phyloP scores from a whole-genome alignment of 202 grass and related monocot species.

The Panicum hallii region DNA sequence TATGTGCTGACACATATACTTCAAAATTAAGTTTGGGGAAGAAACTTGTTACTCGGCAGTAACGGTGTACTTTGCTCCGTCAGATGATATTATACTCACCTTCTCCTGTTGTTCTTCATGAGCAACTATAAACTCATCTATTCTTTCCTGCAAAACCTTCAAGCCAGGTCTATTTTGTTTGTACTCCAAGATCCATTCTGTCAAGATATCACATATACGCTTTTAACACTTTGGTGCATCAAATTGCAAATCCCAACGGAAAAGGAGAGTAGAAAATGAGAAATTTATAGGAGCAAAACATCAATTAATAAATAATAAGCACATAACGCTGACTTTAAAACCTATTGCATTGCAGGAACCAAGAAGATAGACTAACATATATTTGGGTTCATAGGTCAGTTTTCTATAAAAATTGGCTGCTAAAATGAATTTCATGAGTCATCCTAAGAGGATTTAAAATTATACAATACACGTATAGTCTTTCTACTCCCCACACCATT shows the following conservation, averaged over 20 bases:
- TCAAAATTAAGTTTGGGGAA: constrained; percentile 22
- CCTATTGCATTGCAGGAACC: neutral
- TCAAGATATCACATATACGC: constrained; percentile 44
- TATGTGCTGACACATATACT: neutral
- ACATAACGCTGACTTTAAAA: constrained; percentile 1
- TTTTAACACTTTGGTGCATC: constrained; percentile 22
- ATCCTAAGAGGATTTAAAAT: neutral
- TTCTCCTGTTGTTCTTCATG: constrained; percentile 83
- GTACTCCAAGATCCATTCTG: constrained; percentile 92
- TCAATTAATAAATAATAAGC: constrained; percentile 1
- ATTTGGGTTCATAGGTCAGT: neutral
- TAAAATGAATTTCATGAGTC: neutral
- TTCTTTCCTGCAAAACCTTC: constrained; percentile 78
- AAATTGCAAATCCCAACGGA: constrained; percentile 15
- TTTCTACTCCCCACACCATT: neutral
- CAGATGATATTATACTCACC: constrained; percentile 48
- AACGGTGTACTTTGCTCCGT: neutral
- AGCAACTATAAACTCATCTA: constrained; percentile 88
- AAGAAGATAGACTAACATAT: constrained; percentile 9
- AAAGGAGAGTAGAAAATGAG: neutral
- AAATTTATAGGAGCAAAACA: constrained; percentile 24
- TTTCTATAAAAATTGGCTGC: neutral
- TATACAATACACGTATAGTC: neutral
- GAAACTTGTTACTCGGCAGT: constrained; percentile 9
- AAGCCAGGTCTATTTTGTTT: constrained; percentile 68